Conservation (phyloP, 805 yeast species). For the Pichia kluyveri region DNA sequence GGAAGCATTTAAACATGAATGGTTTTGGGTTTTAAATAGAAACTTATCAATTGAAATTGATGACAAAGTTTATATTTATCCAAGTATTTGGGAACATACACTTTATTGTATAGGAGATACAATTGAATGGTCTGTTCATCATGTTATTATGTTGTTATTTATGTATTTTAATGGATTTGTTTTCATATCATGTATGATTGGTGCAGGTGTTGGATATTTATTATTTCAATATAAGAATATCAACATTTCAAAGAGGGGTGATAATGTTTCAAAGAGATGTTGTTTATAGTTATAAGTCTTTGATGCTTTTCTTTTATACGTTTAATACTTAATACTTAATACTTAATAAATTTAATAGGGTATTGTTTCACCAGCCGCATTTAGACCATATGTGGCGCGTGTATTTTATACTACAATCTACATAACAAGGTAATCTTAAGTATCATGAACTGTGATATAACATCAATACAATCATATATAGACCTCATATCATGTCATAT, state of each 20-base stretch:
- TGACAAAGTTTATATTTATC: constrained; percentile 11
- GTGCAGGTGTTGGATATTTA: constrained; percentile 13
- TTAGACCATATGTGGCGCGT: too few relatives aligned
- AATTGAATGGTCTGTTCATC: constrained; percentile 15
- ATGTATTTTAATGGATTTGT: constrained; percentile 17
- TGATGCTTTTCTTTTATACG: too few relatives aligned
- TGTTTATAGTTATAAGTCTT: constrained; percentile 7
- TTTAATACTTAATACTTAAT: too few relatives aligned
- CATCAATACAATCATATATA: too few relatives aligned
- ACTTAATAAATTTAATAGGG: too few relatives aligned
- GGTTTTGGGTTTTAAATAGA: constrained; percentile 10
- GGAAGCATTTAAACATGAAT: constrained; percentile 10
- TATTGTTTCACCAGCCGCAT: too few relatives aligned
- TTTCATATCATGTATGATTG: constrained; percentile 14
- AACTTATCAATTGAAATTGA: constrained; percentile 9
- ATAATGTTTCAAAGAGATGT: constrained; percentile 12
- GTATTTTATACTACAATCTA: too few relatives aligned
- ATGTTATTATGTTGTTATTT: constrained; percentile 13
- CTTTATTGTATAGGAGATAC: constrained; percentile 10
- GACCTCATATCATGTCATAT: too few relatives aligned
- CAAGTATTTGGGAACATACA: constrained; percentile 11
- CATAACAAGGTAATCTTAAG: too few relatives aligned
- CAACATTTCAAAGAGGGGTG: constrained; percentile 3
- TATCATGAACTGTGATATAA: too few relatives aligned
- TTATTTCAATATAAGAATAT: constrained; percentile 9